Evolutionary conservation across 2,329 filamentous ascomycete genomes (phyloP).

Genomic region (Decorospora gaudefroyi): DNA sequence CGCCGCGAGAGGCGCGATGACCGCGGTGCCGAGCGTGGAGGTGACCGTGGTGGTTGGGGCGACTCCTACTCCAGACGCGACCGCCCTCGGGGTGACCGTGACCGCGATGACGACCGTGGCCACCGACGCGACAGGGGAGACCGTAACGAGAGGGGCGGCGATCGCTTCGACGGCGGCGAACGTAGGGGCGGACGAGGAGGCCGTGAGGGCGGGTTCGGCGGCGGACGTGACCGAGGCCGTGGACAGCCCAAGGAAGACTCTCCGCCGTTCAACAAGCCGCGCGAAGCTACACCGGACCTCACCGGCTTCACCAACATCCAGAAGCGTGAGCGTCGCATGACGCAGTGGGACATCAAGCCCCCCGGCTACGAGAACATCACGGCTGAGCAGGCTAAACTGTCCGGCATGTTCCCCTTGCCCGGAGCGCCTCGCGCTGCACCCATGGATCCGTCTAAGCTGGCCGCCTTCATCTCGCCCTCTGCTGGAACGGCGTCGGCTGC

Average conservation of each 20-base stretch:
- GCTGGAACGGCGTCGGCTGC: constrained; percentile 70
- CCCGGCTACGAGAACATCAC: constrained; percentile 98
- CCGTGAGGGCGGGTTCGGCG: constrained; percentile 33
- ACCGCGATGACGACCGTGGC: constrained; percentile 43
- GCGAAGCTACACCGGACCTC: constrained; percentile 93
- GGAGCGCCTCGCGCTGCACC: constrained; percentile 92
- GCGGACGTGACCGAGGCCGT: constrained; percentile 57
- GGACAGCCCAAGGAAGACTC: constrained; percentile 75
- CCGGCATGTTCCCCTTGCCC: constrained; percentile 97
- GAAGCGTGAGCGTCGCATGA: constrained; percentile 87
- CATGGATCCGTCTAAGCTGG: constrained; percentile 91
- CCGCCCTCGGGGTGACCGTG: constrained; percentile 38
- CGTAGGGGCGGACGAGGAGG: constrained; percentile 39
- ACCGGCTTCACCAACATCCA: constrained; percentile 81
- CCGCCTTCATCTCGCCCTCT: constrained; percentile 94
- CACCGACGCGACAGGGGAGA: constrained; percentile 41
- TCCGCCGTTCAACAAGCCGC: constrained; percentile 78
- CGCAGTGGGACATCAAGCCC: constrained; percentile 99
- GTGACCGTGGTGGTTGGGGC: constrained; percentile 59
- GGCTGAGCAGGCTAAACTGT: constrained; percentile 96
- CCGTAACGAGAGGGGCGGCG: constrained; percentile 58
- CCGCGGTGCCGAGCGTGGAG: constrained; percentile 53
- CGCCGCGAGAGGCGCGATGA: constrained; percentile 62
- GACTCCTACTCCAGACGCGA: constrained; percentile 56
- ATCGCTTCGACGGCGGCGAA: constrained; percentile 51